Evolutionary conservation across 176 grass and related monocot genomes (phyloP).

Genomic region (Alopecurus myosuroides): DNA sequence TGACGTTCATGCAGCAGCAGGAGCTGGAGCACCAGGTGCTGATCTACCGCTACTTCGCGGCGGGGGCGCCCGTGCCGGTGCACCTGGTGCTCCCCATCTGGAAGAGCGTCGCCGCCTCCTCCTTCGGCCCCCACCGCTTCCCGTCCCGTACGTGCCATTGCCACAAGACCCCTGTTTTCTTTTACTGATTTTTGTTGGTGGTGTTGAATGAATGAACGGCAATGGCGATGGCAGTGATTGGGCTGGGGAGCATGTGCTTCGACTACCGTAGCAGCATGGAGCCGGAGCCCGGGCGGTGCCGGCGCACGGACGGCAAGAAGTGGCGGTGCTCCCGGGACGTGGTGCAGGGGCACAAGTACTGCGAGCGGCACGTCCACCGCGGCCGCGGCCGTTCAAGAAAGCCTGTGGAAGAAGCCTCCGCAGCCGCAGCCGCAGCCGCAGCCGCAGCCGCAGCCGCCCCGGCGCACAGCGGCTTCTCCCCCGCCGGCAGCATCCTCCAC

Average conservation of each 20-base stretch:
- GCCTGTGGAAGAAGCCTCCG: slow-evolving; percentile 73
- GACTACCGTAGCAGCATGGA: slow-evolving; percentile 97
- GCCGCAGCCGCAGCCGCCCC: not conserved
- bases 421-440: not conserved
- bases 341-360: slow-evolving; percentile 92
- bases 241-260: slow-evolving; percentile 83
- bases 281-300: slow-evolving; percentile 91
- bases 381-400: slow-evolving; percentile 99
- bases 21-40: slow-evolving; percentile 99
- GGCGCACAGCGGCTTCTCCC: slow-evolving; percentile 47
- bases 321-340: slow-evolving; percentile 98
- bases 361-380: slow-evolving; percentile 95
- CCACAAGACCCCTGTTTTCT: not conserved
- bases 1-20: slow-evolving; percentile 98
- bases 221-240: slow-evolving; percentile 51
- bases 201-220: not conserved
- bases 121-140: slow-evolving; percentile 71
- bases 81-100: slow-evolving; percentile 96
- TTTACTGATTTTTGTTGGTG: not conserved
- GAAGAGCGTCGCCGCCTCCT: slow-evolving; percentile 93
- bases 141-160: slow-evolving; percentile 52
- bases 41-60: slow-evolving; percentile 96
- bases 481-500: slow-evolving; percentile 51
- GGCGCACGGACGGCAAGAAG: slow-evolving; percentile 96
- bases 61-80: slow-evolving; percentile 77